Base-by-base conservation (phyloP, 306 rosid species). In the Quercus agrifolia region DNA sequence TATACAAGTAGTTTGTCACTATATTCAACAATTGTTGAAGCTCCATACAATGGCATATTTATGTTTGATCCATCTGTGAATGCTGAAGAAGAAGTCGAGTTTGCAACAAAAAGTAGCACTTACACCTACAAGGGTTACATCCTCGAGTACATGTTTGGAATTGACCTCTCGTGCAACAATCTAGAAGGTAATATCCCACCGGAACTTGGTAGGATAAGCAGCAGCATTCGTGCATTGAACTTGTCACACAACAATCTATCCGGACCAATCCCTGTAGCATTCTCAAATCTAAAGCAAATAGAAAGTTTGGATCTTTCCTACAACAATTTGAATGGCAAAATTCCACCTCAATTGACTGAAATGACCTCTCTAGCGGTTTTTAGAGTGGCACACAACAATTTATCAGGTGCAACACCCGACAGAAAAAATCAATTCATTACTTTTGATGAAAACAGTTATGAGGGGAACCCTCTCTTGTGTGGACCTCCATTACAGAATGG, bases 251-350 rank as follows among this genome's bases (percentile, higher is more conserved):
- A 70, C 56, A 7, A 41, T 21, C 56, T 44, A 20, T 35, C 74
- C 11, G 74, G 56, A 20, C 19, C 5, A n/a, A 69, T 38, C 55
- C 73, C 73, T 31, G 0, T 11, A 6, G 19, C 3, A 2, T 38
- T 69, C 55, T 35, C 73, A 6, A 69, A 69, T 38, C 44, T 69
- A 52, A 69, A 19, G 28, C 64, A 27, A 6, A 66, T 23, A 28
- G 31, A 66, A 54, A 70, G 74, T 70, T 5, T 41, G 74, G 56
- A 70, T 70, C 8, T 70, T 75, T 74, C 70, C 25, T 75, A 14
- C 15, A 75, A 58, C 70, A 75, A 38, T 13, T 75, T 75, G 23
- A 59, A 66, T 4, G 70, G 70, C 19, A 38, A 3, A 13, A 58
- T 75, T 18, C 78, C 70, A 14, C 30, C 77, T 55, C 28, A 21